Evolutionary conservation across 2,329 filamentous ascomycete genomes (phyloP), one percentile per base, ranked within the genome.

Genomic region (Trichoderma pleuroti): DNA sequence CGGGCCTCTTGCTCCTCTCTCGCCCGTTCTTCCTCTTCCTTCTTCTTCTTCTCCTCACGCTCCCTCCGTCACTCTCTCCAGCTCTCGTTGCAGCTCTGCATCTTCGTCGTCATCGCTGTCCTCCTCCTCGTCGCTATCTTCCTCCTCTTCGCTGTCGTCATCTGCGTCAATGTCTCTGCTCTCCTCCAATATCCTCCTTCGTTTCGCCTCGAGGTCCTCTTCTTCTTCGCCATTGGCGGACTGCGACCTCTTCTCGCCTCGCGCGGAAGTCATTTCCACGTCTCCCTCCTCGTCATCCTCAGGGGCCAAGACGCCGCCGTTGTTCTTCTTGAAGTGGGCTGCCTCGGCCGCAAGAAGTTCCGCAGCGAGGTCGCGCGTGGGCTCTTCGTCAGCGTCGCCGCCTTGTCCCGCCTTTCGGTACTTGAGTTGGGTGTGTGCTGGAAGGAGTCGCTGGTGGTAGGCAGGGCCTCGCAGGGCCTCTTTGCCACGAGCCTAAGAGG

Each of bases 391-490:
- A 36, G 91, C 91, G 74, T 90, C 91, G 74, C 93, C 93, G 76
- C 96, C 96, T 84, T 99, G 96, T 57, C 94, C 94, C n/a, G 92
- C 84, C 60, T 87, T 90, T 85, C 93, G 89, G 79, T 91, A 92
- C 84, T 99, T 99, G 78, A 99, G 90, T 74, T 93, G 91, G 14
- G 93, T 98, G 81, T 99, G 92, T 36, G 96, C 96, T 39, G 96
- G 95, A 16, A 98, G 90, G 18, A 98, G 91, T 76, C 96, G 92
- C 82, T 98, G 95, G 80, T 99, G 96, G 84, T 98, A 98, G 76
- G 94, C 95, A 63, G 93, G 93, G 61, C 96, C 96, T 77, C 94
- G 92, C 72, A 94, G 91, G 77, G 94, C 93, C 82, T 99, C 96
- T 86, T 98, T 98, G 80, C 96, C 96, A 79, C 91, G 90, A 54